These are phyloP conservation scores for Exutisphaerella laricina DNA, from an alignment of 2,329 filamentous ascomycete genomes.

Conservation along the genomic window DNA sequence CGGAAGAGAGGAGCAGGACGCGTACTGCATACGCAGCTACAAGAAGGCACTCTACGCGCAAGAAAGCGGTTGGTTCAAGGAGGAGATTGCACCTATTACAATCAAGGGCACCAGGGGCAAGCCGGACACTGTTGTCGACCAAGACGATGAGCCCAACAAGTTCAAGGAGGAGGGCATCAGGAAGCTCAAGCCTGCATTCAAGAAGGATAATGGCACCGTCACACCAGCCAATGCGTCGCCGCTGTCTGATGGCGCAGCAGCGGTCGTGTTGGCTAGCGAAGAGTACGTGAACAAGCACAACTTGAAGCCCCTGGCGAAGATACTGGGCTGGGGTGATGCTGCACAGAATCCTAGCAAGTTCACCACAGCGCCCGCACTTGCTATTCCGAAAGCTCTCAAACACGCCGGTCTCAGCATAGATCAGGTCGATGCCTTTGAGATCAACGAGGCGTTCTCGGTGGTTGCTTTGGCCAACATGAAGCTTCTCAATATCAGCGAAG, in stretches of 20 bases:
- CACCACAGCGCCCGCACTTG: constrained; percentile 86
- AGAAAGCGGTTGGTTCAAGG: constrained; percentile 71
- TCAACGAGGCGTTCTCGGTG: constrained; percentile 98
- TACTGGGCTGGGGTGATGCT: constrained; percentile 94
- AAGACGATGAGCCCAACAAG: constrained; percentile 96
- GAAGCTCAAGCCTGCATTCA: constrained; percentile 66
- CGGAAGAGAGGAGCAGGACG: constrained; percentile 80
- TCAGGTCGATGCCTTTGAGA: constrained; percentile 89
- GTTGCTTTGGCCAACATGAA: constrained; percentile 96
- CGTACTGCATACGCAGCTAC: constrained; percentile 93
- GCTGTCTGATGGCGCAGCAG: constrained; percentile 89
- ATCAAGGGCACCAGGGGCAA: constrained; percentile 86
- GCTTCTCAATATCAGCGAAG: constrained; percentile 68
- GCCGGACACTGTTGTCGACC: constrained; percentile 70
- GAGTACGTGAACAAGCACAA: constrained; percentile 86
- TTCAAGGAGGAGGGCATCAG: constrained; percentile 50
- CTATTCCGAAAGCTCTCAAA: constrained; percentile 95
- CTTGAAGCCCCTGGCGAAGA: constrained; percentile 90
- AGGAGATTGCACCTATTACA: constrained; percentile 85
- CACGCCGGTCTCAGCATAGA: constrained; percentile 77
- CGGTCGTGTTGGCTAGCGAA: constrained; percentile 89
- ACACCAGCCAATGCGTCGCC: constrained; percentile 96
- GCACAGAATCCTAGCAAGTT: constrained; percentile 89
- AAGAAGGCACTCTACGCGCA: constrained; percentile 86
- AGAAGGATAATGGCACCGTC: constrained; percentile 71